Base-by-base conservation (phyloP, 306 rosid genomes). In the Malus domestica region DNA sequence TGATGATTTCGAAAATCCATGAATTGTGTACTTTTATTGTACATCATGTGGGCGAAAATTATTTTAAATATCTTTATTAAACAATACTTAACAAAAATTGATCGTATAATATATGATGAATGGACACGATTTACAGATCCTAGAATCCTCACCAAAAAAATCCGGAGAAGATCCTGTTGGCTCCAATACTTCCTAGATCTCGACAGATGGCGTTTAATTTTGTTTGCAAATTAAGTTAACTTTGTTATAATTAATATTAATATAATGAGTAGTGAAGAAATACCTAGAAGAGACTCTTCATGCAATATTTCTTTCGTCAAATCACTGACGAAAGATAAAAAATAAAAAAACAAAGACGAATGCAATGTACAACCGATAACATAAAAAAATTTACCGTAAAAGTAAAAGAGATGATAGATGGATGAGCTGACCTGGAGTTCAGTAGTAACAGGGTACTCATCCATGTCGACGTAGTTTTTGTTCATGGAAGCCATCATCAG, bases 381-480 rank as follows among this genome's bases (percentile, higher is more conserved):
- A 2, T 9, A 12, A 46, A 46, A 46, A 46, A 13, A 38, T 6
- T 38, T 38, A 38, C 9, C 9, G 42, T 38, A 38, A 38, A 38
- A 38, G 42, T 38, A 38, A 7, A 38, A 7, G 42, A 1, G 42
- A 38, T 7, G 42, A 2, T 38, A 38, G 42, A 6, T 38, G 42
- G 42, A 38, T 38, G 42, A 38, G 67, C 19, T 33, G 2, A 86
- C 98, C 88, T 90, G 96, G 38, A 93, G 90, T 42, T 93, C 98
- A 29, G 98, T 93, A 80, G 98, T 93, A 77, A 91, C 93, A 16
- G 98, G 98, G 77, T 93, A 93, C 77, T 93, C 98, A 9, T 93
- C 98, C 98, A 91, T 90, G 82, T 93, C 98, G 8, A 93, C 98
- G 32, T 88, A 93, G 87, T 93, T 93, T 85, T 93, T 93, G 88